A percentile compares a stretch with the other conserved stretches of the same genome.
Conservation (phyloP, 2,329 filamentous ascomycete species). For the Phaeosphaeria sp. region DNA sequence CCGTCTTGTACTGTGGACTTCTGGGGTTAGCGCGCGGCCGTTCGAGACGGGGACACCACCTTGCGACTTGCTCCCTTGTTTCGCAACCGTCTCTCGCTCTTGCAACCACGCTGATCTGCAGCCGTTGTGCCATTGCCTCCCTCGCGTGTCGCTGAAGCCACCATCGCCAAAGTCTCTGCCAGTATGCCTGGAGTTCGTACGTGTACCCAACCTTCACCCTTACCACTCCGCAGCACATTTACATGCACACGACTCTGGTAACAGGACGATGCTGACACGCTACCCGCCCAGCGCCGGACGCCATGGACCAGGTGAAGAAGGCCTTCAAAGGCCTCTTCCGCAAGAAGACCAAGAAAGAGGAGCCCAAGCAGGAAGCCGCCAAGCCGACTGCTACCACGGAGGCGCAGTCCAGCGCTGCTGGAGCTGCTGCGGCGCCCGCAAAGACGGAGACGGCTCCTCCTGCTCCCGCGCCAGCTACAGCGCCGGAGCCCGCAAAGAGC, state of each 20-base stretch:
- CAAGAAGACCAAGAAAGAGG: constrained; percentile 44
- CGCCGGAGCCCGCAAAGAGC: constrained; percentile 19
- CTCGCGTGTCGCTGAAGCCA: background rate
- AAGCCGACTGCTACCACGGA: constrained; percentile 34
- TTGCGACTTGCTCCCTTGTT: background rate
- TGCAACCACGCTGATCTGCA: background rate
- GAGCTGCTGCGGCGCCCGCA: constrained; percentile 39
- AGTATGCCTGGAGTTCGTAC: constrained; percentile 51
- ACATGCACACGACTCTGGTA: background rate
- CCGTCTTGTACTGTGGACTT: too few relatives aligned
- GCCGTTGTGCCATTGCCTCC: background rate
- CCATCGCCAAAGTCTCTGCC: constrained; percentile 3
- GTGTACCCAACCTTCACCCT: constrained; percentile 23
- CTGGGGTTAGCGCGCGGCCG: background rate
- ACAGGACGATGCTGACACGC: constrained; percentile 16
- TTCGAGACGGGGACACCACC: background rate
- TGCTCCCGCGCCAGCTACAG: constrained; percentile 29
- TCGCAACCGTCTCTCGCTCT: background rate
- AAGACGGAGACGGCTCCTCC: constrained; percentile 46
- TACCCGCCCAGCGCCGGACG: constrained; percentile 40
- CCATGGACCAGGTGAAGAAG: constrained; percentile 47
- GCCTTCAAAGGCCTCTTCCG: constrained; percentile 46
- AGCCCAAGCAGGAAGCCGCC: constrained; percentile 37
- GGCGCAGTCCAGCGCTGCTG: constrained; percentile 30
- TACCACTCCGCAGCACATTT: background rate